phyloP scores from a whole-genome alignment of 2,329 filamentous ascomycete species.

The Microcyclospora tardicrescens region DNA sequence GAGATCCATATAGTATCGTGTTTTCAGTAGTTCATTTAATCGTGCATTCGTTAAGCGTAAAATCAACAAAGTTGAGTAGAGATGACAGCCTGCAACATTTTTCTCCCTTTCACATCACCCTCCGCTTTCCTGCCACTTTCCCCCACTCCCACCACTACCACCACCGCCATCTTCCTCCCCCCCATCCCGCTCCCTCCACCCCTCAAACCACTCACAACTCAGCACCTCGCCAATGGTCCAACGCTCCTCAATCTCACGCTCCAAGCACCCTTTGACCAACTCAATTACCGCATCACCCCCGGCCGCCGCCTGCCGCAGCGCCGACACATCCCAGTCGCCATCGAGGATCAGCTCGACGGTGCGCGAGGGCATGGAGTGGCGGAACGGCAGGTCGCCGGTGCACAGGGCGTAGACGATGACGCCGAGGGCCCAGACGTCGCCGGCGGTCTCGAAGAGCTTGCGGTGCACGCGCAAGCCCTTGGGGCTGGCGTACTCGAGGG shows the following conservation, averaged over 20 bases:
- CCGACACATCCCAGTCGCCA: constrained; percentile 45
- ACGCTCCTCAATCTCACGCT: constrained; percentile 41
- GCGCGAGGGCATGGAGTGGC: constrained; percentile 45
- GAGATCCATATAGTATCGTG: no score
- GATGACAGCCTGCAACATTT: no score
- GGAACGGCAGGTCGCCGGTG: constrained; percentile 50
- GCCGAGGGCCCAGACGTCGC: constrained; percentile 56
- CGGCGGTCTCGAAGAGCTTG: constrained; percentile 38
- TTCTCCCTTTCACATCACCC: no score
- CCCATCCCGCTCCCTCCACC: constrained; percentile 10
- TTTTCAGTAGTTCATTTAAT: no score
- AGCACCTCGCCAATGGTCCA: constrained; percentile 47
- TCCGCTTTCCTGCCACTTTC: no score
- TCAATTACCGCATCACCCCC: constrained; percentile 37
- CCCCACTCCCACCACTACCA: no score
- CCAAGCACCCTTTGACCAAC: constrained; percentile 47
- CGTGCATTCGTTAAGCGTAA: no score
- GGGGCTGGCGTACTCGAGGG: constrained; percentile 43
- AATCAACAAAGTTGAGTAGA: no score
- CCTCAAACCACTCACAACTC: constrained; percentile 41
- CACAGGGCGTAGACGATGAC: constrained; percentile 49
- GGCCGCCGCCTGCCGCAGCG: constrained; percentile 33
- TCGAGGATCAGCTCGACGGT: constrained; percentile 46
- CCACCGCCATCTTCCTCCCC: no score
- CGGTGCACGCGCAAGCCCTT: constrained; percentile 32